A percentile compares a stretch with the other conserved stretches of the same genome.
These are phyloP conservation scores for Emiliania huxleyi DNA, from an alignment of 78 protist genomes.

Conservation along the genomic window DNA sequence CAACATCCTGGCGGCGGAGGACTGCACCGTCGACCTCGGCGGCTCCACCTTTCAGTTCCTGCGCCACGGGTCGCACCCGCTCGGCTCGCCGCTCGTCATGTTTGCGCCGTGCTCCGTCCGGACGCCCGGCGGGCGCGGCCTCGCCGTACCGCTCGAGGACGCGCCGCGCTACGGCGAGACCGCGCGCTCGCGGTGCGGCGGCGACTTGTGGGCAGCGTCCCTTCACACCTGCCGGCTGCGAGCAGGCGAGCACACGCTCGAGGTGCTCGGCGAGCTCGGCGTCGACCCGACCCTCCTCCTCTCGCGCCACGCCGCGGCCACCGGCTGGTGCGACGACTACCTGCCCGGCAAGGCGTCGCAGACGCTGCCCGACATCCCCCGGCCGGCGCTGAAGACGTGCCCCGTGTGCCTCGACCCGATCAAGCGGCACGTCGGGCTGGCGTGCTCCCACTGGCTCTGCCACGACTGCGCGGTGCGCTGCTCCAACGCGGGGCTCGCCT, in stretches of 20 bases:
- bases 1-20: not conserved
- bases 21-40: not conserved
- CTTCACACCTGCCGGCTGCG: too few relatives aligned
- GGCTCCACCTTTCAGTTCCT: not conserved
- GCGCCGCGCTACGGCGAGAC: conserved; percentile 4
- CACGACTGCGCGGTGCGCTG: not conserved
- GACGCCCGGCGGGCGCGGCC: not conserved
- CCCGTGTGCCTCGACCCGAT: not conserved
- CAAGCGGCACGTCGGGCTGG: not conserved
- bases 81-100: not conserved
- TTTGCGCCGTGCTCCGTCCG: conserved; percentile 18
- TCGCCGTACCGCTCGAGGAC: not conserved
- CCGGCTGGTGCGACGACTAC: not conserved
- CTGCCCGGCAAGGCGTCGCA: not conserved
- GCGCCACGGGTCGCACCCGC: not conserved
- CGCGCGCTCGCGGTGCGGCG: too few relatives aligned
- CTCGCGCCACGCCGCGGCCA: not conserved
- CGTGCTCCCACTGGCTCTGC: not conserved
- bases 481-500: not conserved
- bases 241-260: not conserved
- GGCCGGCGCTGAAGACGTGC: not conserved
- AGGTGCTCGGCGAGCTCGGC: not conserved
- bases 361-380: not conserved
- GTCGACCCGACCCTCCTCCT: not conserved
- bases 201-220: too few relatives aligned